Evolutionary conservation across 1,139 yeast species (phyloP), one percentile per base, ranked within the genome.

Genomic region (Taphrina communis): DNA sequence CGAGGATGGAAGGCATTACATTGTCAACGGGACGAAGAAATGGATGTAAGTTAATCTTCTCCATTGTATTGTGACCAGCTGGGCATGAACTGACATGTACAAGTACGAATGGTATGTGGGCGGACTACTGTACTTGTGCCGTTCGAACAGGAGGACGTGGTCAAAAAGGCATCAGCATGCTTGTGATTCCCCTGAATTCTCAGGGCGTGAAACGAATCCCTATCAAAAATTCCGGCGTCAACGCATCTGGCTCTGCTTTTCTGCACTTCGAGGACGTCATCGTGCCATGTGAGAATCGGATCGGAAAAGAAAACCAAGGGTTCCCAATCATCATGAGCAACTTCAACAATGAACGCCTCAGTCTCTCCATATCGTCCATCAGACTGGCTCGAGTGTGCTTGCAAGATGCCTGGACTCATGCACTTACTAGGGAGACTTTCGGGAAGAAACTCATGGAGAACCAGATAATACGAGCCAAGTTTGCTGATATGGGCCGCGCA

Each of bases 311-410:
- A 73, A 80, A 81, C 74, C 74, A 77, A 69, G 83, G 83, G 12
- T 80, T 80, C 78, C 78, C 79, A 75, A 80, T 79, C 69, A 79
- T 80, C 74, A 79, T 80, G 80, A 76, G 80, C 70, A 80, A 81
- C 76, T 80, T 80, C 75, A 80, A 80, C 77, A 83, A 81, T 74
- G 83, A 80, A 75, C 79, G 83, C 42, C 72, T 81, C 62, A 82
- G 82, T 38, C 78, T 80, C 69, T 77, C 80, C 69, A 75, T 77
- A 66, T 82, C 80, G 74, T 82, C 82, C 53, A 73, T 73, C 65
- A 75, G 83, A 58, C 77, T 79, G 73, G 77, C 82, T 39, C 79
- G 83, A 48, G 79, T 80, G 36, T 78, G 81, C 70, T 78, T 76
- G 72, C 82, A 81, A 72, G 82, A 80, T 70, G 77, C 83, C 56